phyloP scores from a whole-genome alignment of 2,329 filamentous ascomycete species.

The Hypoxylon sp. region DNA sequence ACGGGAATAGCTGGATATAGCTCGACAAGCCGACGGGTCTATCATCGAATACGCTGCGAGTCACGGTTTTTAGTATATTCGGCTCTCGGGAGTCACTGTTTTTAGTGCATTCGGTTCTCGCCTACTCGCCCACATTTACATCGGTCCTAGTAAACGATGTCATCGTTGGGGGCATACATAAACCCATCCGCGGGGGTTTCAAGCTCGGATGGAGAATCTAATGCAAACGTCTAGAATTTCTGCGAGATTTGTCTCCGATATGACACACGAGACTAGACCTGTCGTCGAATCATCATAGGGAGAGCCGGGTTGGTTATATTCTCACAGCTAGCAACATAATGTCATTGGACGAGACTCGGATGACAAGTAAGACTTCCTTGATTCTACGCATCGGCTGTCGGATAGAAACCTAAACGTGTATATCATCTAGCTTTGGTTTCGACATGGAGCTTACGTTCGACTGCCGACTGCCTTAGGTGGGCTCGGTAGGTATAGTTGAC shows the following conservation, averaged over 20 bases:
- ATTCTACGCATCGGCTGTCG: not conserved
- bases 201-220: not conserved
- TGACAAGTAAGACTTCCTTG: slow-evolving; percentile 1
- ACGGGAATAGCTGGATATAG: too few species aligned
- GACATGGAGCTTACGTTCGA: too few species aligned
- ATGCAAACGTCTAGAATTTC: not conserved
- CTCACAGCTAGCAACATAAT: slow-evolving; percentile 3
- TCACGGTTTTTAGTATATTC: too few species aligned
- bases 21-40: too few species aligned
- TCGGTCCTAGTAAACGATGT: not conserved
- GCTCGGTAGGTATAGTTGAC: too few species aligned
- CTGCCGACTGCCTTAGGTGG: too few species aligned
- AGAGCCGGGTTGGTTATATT: not conserved
- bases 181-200: not conserved
- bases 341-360: slow-evolving; percentile 3
- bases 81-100: too few species aligned
- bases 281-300: not conserved
- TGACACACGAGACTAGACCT: not conserved
- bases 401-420: slow-evolving; percentile 19
- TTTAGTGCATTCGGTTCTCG: too few species aligned
- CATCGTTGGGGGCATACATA: not conserved
- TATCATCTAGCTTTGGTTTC: slow-evolving; percentile 1
- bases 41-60: too few species aligned
- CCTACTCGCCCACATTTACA: not conserved
- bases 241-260: not conserved